These are phyloP conservation scores for Penium margaritaceum DNA, from an alignment of 139 green algal species.

Conservation along the genomic window DNA sequence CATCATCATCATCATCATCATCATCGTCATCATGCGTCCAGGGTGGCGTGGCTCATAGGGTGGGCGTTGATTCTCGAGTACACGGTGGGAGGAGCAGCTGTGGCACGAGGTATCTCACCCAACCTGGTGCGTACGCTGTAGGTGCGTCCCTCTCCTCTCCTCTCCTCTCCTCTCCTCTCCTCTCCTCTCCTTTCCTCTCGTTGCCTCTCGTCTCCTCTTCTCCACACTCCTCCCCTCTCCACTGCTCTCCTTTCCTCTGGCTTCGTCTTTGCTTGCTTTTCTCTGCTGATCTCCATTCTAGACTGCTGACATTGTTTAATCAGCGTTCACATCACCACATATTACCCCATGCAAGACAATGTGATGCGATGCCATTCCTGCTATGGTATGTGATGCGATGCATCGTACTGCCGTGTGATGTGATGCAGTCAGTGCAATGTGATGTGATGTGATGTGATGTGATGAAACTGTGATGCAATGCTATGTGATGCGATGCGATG, in stretches of 20 bases:
- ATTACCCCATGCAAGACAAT: no score
- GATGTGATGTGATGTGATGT: slow-evolving; percentile 1
- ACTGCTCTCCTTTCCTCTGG: background rate
- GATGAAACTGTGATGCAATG: background rate
- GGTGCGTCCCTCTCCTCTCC: background rate
- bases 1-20: no score
- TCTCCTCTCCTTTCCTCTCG: background rate
- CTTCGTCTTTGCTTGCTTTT: background rate
- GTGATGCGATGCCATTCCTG: no score
- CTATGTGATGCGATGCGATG: background rate
- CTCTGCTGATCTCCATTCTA: background rate
- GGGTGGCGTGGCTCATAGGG: slow-evolving; percentile 41
- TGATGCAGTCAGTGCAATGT: no score
- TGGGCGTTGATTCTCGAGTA: slow-evolving; percentile 48
- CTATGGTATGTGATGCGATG: no score
- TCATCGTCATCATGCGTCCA: no score
- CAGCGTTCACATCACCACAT: background rate
- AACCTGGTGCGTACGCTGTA: slow-evolving; percentile 23
- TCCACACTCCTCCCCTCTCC: background rate
- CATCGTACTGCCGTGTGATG: no score
- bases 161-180: background rate
- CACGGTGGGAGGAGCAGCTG: slow-evolving; percentile 29
- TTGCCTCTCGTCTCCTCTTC: background rate
- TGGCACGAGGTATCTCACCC: slow-evolving; percentile 35
- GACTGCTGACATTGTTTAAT: background rate